Conservation (phyloP, 176 grass and related monocot genomes). For the Hsuehochloa calcarea region DNA sequence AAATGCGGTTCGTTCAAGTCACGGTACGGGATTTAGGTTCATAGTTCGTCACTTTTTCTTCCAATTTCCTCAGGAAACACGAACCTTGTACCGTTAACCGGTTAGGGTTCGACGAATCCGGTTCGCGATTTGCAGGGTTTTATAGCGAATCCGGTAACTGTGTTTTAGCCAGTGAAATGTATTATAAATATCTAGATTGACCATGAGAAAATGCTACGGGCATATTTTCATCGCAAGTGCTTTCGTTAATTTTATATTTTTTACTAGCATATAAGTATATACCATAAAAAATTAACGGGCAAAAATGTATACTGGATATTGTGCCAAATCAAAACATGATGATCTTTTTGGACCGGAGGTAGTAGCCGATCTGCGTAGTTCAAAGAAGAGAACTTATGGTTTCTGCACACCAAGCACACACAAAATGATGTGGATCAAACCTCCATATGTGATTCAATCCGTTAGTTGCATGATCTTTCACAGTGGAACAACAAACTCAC, state of each 20-base stretch:
- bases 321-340: not conserved
- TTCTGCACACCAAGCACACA: slow-evolving; percentile 11
- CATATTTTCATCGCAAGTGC: not conserved
- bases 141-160: too few relatives aligned
- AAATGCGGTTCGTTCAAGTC: too few relatives aligned
- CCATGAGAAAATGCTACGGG: not conserved
- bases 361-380: slow-evolving; percentile 8
- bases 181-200: not conserved
- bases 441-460: too few relatives aligned
- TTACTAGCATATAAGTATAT: not conserved
- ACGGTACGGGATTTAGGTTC: too few relatives aligned
- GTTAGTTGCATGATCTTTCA: too few relatives aligned
- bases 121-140: too few relatives aligned
- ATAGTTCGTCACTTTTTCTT: too few relatives aligned
- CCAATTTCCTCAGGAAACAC: too few relatives aligned
- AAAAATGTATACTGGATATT: not conserved
- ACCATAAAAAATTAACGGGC: not conserved
- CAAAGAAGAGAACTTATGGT: slow-evolving; percentile 3
- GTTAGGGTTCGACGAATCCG: too few relatives aligned
- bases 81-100: too few relatives aligned
- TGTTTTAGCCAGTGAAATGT: not conserved
- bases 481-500: too few relatives aligned
- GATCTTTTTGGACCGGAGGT: not conserved
- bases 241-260: not conserved
- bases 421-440: not conserved